Conservation (phyloP, 805 yeast species). For the Tetrapisispora arboricola region DNA sequence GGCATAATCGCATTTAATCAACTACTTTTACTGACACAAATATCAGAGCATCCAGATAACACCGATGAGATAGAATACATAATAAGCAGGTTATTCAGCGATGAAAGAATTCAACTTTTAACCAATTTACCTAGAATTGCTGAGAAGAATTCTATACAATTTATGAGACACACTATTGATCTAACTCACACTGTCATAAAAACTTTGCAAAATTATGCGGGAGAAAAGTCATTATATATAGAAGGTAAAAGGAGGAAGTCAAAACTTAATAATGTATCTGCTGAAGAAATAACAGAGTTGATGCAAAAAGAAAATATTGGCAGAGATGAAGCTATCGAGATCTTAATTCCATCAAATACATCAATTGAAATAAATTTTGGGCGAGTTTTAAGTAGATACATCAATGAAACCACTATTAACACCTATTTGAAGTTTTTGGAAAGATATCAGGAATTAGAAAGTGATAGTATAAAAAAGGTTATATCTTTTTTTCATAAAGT, state of each 20-base stretch:
- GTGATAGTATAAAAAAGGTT: slow-evolving; percentile 50
- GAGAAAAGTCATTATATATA: slow-evolving; percentile 41
- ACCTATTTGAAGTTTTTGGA: slow-evolving; percentile 55
- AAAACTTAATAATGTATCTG: slow-evolving; percentile 14
- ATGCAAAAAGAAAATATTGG: slow-evolving; percentile 28
- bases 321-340: slow-evolving; percentile 27
- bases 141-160: slow-evolving; percentile 50
- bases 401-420: slow-evolving; percentile 47
- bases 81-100: slow-evolving; percentile 59
- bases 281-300: slow-evolving; percentile 29
- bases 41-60: slow-evolving; percentile 30
- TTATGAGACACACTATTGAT: slow-evolving; percentile 50
- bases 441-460: slow-evolving; percentile 51
- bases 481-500: slow-evolving; percentile 63
- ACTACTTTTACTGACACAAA: slow-evolving; percentile 37
- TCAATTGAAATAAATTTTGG: slow-evolving; percentile 16
- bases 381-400: slow-evolving; percentile 16
- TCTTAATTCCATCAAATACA: slow-evolving; percentile 8
- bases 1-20: slow-evolving; percentile 59
- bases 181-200: slow-evolving; percentile 55
- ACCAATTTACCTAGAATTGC: slow-evolving; percentile 55
- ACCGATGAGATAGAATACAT: slow-evolving; percentile 42
- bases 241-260: slow-evolving; percentile 34
- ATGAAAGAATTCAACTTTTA: slow-evolving; percentile 45
- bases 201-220: slow-evolving; percentile 49